Conservation (phyloP, 2,329 filamentous ascomycete species). For the Purpureocillium lavendulum region DNA sequence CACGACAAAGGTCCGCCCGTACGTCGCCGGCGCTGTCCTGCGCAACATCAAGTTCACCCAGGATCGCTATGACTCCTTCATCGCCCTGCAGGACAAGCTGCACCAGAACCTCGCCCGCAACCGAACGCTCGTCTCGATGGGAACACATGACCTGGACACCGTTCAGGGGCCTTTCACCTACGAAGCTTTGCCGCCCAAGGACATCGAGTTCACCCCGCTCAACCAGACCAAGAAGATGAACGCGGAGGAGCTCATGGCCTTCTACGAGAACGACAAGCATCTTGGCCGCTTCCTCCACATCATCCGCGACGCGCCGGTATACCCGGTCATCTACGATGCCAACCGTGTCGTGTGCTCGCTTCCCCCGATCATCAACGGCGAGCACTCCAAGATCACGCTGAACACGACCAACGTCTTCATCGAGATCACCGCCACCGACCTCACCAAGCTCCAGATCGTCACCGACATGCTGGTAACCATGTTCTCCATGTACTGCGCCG, state of each 20-base stretch:
- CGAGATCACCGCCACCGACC: conserved; percentile 91
- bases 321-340: conserved; percentile 91
- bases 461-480: conserved; percentile 94
- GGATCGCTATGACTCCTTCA: conserved; percentile 93
- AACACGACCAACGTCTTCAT: conserved; percentile 93
- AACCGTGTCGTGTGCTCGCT: conserved; percentile 83
- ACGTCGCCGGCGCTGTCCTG: conserved; percentile 82
- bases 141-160: conserved; percentile 92
- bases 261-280: conserved; percentile 93
- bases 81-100: conserved; percentile 92
- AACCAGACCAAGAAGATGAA: conserved; percentile 90
- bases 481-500: conserved; percentile 87
- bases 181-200: conserved; percentile 81
- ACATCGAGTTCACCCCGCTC: conserved; percentile 83
- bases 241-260: conserved; percentile 80
- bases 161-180: conserved; percentile 94
- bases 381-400: conserved; percentile 92
- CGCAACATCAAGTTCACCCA: conserved; percentile 87
- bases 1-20: conserved; percentile 73
- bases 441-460: conserved; percentile 93
- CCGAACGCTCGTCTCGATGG: conserved; percentile 90
- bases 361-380: conserved; percentile 94
- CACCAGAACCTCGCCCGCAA: conserved; percentile 93
- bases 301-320: conserved; percentile 85
- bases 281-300: conserved; percentile 87